A percentile compares a stretch with the other conserved stretches of the same genome.
Evolutionary conservation across 2,329 filamentous ascomycete genomes (phyloP).

Genomic region (Zymoseptoria tritici): DNA sequence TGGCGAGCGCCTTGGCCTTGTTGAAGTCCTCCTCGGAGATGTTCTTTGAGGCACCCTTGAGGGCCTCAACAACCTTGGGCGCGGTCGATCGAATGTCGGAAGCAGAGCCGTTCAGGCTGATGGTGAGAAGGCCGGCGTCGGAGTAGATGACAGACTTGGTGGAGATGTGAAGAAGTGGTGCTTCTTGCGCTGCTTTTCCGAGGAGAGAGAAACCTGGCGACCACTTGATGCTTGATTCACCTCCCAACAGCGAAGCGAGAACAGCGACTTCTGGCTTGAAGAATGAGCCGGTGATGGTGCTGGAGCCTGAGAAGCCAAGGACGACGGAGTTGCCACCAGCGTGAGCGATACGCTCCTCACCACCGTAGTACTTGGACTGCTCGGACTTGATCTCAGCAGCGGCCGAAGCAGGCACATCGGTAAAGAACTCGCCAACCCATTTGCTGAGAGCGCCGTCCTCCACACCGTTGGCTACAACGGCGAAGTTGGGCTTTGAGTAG

Average conservation of each 20-base stretch:
- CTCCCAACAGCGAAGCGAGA: constrained; percentile 81
- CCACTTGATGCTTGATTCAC: constrained; percentile 91
- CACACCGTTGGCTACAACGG: constrained; percentile 83
- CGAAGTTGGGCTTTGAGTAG: constrained; percentile 85
- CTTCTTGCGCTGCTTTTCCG: constrained; percentile 64
- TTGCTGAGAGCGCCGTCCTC: constrained; percentile 68
- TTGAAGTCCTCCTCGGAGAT: constrained; percentile 77
- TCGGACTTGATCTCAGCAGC: constrained; percentile 51
- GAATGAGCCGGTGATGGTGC: constrained; percentile 60
- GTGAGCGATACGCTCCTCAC: constrained; percentile 83
- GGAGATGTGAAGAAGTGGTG: constrained; percentile 59
- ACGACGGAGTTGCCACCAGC: constrained; percentile 72
- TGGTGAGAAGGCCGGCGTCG: constrained; percentile 81
- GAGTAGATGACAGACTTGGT: constrained; percentile 83
- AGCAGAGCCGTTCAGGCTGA: constrained; percentile 71
- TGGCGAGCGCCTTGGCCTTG: constrained; percentile 88
- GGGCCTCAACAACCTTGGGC: constrained; percentile 66
- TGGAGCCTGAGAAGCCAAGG: constrained; percentile 86
- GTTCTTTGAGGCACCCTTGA: constrained; percentile 67
- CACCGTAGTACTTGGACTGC: constrained; percentile 82
- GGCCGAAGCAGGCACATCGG: constrained; percentile 50
- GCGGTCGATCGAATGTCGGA: constrained; percentile 65
- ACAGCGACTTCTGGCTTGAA: constrained; percentile 89
- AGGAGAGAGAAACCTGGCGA: constrained; percentile 85
- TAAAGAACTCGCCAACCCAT: constrained; percentile 93